Percentiles rank a stretch among this genome's conserved stretches.
Evolutionary conservation across 2,329 filamentous ascomycete species (phyloP).

Genomic region (Dactylellina cionopaga): DNA sequence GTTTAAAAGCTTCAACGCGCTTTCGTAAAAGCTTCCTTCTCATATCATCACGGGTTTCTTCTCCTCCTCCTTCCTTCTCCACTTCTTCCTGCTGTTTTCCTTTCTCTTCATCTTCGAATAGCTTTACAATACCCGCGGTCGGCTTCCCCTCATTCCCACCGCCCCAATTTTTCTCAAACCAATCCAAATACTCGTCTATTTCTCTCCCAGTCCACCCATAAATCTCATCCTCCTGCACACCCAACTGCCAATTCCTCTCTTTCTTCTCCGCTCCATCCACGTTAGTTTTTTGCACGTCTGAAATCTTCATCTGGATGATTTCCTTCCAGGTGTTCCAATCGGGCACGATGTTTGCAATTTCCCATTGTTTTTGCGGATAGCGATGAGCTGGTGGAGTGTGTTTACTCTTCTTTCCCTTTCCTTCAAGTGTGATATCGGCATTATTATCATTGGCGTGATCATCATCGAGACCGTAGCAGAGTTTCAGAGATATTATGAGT

Average conservation of each 20-base stretch:
- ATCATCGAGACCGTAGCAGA: slow-evolving; percentile 78
- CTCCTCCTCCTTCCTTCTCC: slow-evolving; percentile 1
- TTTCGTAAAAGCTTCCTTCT: not conserved
- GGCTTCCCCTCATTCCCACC: slow-evolving; percentile 62
- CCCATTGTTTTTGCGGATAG: slow-evolving; percentile 51
- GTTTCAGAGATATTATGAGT: slow-evolving; percentile 78
- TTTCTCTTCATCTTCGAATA: slow-evolving; percentile 47
- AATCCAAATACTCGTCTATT: slow-evolving; percentile 80
- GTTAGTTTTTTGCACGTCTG: slow-evolving; percentile 54
- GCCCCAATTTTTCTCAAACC: slow-evolving; percentile 76
- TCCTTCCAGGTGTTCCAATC: slow-evolving; percentile 78
- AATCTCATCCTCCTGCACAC: slow-evolving; percentile 71
- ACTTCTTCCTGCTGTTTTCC: slow-evolving; percentile 57
- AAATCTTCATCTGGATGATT: slow-evolving; percentile 61
- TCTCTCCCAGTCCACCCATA: slow-evolving; percentile 70
- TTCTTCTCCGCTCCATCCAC: slow-evolving; percentile 53
- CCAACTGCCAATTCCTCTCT: slow-evolving; percentile 63
- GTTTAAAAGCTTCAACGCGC: slow-evolving; percentile 11
- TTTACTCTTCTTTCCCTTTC: slow-evolving; percentile 1
- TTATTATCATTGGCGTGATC: slow-evolving; percentile 58
- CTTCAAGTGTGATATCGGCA: too few species aligned
- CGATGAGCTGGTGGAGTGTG: too few species aligned
- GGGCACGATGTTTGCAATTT: slow-evolving; percentile 61
- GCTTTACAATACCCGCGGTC: slow-evolving; percentile 52
- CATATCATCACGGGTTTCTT: not conserved